Base-by-base conservation (phyloP, 2,329 filamentous ascomycete species). In the Metarhizium rileyi region DNA sequence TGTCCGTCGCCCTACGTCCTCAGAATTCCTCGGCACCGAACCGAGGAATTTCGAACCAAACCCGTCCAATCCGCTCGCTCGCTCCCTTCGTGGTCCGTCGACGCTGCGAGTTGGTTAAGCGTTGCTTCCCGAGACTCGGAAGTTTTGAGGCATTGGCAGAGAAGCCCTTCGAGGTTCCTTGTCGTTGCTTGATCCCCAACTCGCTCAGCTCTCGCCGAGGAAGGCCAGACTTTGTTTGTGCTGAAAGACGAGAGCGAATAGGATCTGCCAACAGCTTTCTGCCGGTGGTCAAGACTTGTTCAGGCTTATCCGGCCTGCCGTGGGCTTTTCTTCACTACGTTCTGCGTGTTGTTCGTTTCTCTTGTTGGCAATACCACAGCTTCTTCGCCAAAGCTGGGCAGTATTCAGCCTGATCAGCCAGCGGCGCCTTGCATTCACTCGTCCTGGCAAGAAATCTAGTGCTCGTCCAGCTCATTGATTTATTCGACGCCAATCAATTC, bases 21-120 rank as follows among this genome's bases (percentile, higher is more conserved):
- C 45, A 56, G 55, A 68, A 72, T 73, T 72, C 70, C 70, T 70
- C 64, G 64, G 63, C 61, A 62, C 63, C 62, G 62, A 63, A 54
- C 63, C 62, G 61, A 69, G 66, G 69, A 72, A 71, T 69, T 68
- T 62, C 60, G 61, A 57, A 61, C 57, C 53, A 53, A 53, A 16
- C 55, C 53, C 56, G 40, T 56, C 56, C 59, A 59, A 57, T 57
- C 57, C 56, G 59, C 57, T 52, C 50, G 52, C 57, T 56, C 59
- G 56, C 61, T 63, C 61, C 62, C 61, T 64, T 56, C 49, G 45
- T 48, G 47, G 50, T 40, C 42, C 49, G 46, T 50, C 47, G 43
- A 52, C 50, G 27, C 44, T 20, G 52, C 56, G 53, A 61, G 49
- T 55, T 57, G 46, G 59, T 57, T 58, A 57, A 59, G 57, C 56